These are phyloP conservation scores for Colletotrichum simmondsii DNA, from an alignment of 2,329 filamentous ascomycete genomes.

Conservation along the genomic window DNA sequence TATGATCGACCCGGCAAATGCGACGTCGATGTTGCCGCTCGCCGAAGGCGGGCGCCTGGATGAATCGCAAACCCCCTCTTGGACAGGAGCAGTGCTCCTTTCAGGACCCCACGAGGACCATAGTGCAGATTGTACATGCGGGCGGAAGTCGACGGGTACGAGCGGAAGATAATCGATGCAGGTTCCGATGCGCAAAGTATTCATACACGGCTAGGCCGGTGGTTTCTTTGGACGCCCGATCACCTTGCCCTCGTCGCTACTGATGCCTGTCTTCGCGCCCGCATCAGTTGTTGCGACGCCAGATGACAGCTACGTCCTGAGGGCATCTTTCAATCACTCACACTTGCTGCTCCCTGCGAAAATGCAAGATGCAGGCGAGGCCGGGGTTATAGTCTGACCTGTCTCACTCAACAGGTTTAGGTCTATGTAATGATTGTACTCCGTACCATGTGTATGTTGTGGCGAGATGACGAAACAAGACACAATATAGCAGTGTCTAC, in stretches of 20 bases:
- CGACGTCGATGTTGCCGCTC: slow-evolving; percentile 7
- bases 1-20: slow-evolving; percentile 13
- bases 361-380: neutral
- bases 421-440: neutral
- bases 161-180: neutral
- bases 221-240: neutral
- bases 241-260: neutral
- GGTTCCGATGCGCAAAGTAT: neutral
- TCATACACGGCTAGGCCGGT: neutral
- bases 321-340: neutral
- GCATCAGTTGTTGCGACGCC: neutral
- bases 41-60: slow-evolving; percentile 4
- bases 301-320: neutral
- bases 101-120: neutral
- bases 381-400: neutral
- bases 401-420: neutral
- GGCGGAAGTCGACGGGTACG: neutral
- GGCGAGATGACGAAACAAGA: neutral
- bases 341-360: neutral
- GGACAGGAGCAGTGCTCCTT: neutral
- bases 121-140: neutral
- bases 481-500: neutral
- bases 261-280: neutral
- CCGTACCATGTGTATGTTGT: neutral
- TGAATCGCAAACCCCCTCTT: neutral